Evolutionary conservation across 2,329 filamentous ascomycete species (phyloP), one percentile per base, ranked within the genome.

Genomic region (Paracorniculantispora psalliotae): DNA sequence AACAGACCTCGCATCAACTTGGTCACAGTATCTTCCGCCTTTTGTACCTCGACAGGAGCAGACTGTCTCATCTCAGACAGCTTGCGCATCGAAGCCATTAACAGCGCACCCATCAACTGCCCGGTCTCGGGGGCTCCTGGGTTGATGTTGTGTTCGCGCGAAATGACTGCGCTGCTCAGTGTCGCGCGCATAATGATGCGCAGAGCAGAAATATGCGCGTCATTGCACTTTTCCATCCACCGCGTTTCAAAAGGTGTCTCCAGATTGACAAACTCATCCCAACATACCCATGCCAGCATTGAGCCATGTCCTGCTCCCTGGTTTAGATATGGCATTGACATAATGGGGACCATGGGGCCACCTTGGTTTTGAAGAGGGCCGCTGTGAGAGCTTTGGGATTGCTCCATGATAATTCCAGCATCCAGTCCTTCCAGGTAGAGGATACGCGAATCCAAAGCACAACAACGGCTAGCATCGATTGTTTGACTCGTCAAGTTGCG

Each of bases 211-310:
- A 64, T 64, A 28, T 64, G 62, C 23, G 57, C 26, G 4, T 64
- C 62, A 44, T 64, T 64, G 53, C 62, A 62, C 53, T 64, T 64
- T n/a, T 64, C 62, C 53, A 62, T 60, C 62, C 62, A 64, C 25
- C 61, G 43, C 2, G 56, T 50, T 1, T n/a, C 41, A 44, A 61
- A 64, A 2, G 62, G 62, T 17, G 53, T 62, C 46, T 61, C 49
- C 4, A 62, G 58, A 39, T 63, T 61, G n/a, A 63, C 62, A 56
- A 63, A 63, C 52, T 63, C 62, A 37, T 63, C 62, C 62, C 62
- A 63, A 44, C 60, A 62, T 8, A 63, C 62, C 62, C 60, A 63
- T 4, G 60, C 62, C 30, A 63, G 30, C 62, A 63, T 63, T 12
- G 62, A 63, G 1, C 62, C 62, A 3, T 21, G 25, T 52, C 60